Conservation (phyloP, 1,284 basidiomycete species). For the Fomitopsis palustris region DNA sequence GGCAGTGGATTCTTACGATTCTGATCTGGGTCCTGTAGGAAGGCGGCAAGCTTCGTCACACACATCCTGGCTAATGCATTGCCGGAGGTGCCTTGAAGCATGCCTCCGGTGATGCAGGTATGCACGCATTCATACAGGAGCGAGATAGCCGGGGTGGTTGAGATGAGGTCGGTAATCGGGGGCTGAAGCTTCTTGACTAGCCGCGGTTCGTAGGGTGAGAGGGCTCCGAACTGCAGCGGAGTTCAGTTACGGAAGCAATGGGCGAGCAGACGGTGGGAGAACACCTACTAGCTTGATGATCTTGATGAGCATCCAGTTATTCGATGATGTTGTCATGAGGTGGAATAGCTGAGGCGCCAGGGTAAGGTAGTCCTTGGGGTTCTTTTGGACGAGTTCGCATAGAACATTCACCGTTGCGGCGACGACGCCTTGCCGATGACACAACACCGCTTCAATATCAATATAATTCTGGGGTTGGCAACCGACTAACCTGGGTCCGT, state of each 20-base stretch:
- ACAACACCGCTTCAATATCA: background rate
- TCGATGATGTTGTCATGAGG: conserved; percentile 90
- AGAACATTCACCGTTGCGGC: conserved; percentile 92
- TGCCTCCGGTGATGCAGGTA: conserved; percentile 96
- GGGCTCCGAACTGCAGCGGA: conserved; percentile 73
- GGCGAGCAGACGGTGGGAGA: conserved; percentile 6
- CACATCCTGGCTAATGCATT: conserved; percentile 84
- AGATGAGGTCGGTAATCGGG: conserved; percentile 92
- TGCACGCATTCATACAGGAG: conserved; percentile 98
- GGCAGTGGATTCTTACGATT: conserved; percentile 58
- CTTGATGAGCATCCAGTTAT: conserved; percentile 99
- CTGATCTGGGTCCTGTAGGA: conserved; percentile 92
- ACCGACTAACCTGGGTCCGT: conserved; percentile 63
- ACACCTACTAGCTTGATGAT: conserved; percentile 86
- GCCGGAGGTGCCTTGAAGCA: conserved; percentile 83
- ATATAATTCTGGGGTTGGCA: background rate
- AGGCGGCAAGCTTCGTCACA: conserved; percentile 90
- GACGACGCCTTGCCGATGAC: conserved; percentile 66
- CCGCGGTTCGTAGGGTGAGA: conserved; percentile 90
- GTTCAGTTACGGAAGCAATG: conserved; percentile 2
- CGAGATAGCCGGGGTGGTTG: conserved; percentile 94
- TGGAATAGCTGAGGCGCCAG: conserved; percentile 93
- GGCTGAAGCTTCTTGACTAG: conserved; percentile 92
- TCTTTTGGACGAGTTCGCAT: conserved; percentile 85
- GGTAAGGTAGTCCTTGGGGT: conserved; percentile 76